Base-by-base conservation (phyloP, 495 filamentous ascomycete genomes). In the Annulohypoxylon stygium region DNA sequence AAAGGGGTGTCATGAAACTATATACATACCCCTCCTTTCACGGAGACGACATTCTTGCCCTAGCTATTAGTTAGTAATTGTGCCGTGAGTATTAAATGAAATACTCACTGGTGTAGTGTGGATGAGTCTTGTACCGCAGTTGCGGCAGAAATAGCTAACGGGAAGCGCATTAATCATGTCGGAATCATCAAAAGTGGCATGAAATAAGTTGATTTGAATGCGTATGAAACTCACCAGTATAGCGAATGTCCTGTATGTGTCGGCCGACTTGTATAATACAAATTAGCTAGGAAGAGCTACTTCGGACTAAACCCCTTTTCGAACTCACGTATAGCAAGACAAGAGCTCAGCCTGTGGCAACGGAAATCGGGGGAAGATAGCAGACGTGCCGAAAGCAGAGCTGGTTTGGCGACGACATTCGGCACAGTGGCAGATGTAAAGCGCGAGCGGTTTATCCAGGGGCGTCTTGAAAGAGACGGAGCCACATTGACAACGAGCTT, bases 341-440 rank as follows among this genome's bases (percentile, higher is more conserved):
- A 87, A 67, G 64, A 84, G 57, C 18, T 83, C 81, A 12, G 73
- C 72, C 5, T 68, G 65, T 1, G 86, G 87, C 43, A 91, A 78
- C 18, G 81, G 73, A 57, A 91, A 91, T 12, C 79, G 77, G 6
- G 89, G 90, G 75, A 93, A 93, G 71, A 90, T 89, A 61, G 90
- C 90, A 26, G 86, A 88, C 57, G 88, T 86, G 26, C 90, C 90
- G 74, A 90, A 91, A n/a, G 90, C 89, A 14, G 88, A 89, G 59
- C 87, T 85, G 54, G 89, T 87, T 80, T 93, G 90, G 63, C 86
- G 85, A 33, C 86, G 88, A 78, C 90, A 93, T 70, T 90, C 86
- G 41, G 82, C 78, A 78, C 90, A 93, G 81, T 93, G 90, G 80
- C 90, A 93, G 75, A 91, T 88, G 74, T 90, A 92, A 14, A 91